These are phyloP conservation scores for Sicyos baderoa DNA, from an alignment of 306 rosid genomes.

Conservation along the genomic window DNA sequence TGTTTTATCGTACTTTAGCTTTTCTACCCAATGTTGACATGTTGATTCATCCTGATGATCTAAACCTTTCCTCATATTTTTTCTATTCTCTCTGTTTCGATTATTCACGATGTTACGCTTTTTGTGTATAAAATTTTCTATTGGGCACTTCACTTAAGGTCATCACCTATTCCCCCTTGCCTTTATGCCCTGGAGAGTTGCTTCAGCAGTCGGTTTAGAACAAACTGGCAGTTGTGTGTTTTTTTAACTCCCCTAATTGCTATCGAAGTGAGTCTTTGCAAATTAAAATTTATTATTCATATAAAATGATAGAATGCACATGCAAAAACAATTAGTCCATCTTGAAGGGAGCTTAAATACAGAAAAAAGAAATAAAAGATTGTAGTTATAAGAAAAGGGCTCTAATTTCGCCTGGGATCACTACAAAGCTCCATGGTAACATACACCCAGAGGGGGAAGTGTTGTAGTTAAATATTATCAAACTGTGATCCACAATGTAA, in stretches of 20 bases:
- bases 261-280: neutral
- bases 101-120: neutral
- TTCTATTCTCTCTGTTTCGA: neutral
- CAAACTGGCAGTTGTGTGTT: neutral
- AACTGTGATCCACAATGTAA: neutral
- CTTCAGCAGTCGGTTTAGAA: neutral
- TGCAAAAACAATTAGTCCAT: neutral
- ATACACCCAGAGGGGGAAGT: neutral
- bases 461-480: neutral
- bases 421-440: neutral
- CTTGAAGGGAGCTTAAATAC: neutral
- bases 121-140: no score
- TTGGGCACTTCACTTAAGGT: no score
- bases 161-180: no score
- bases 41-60: neutral
- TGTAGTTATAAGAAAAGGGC: neutral
- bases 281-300: neutral
- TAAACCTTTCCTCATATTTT: neutral
- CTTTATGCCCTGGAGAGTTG: no score
- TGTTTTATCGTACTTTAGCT: constrained; percentile 19
- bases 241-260: neutral
- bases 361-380: neutral
- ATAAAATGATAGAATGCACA: neutral
- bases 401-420: neutral
- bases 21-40: neutral